Percentiles rank a stretch among this genome's conserved stretches.
Evolutionary conservation across 176 grass and related monocot species (phyloP).

Genomic region (Avena sativa): DNA sequence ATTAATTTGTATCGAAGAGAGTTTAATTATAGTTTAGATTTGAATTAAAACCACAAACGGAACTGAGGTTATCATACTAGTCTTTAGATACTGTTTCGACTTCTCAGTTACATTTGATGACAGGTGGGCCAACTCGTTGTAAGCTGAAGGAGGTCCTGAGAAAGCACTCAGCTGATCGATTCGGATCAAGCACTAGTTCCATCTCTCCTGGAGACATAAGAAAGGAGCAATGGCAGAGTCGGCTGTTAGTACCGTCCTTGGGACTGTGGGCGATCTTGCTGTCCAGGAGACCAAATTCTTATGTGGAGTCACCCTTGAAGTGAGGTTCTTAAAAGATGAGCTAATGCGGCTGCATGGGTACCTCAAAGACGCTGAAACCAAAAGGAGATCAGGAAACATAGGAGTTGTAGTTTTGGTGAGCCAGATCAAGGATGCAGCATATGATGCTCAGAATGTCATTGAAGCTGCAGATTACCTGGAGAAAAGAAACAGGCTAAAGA

Average conservation of each 20-base stretch:
- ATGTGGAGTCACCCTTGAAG: not conserved
- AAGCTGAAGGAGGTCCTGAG: too few relatives aligned
- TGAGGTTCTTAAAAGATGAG: not conserved
- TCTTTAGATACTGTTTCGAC: too few relatives aligned
- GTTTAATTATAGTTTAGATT: too few relatives aligned
- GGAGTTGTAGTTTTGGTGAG: not conserved
- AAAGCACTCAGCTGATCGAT: too few relatives aligned
- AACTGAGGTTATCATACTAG: too few relatives aligned
- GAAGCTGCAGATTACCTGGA: not conserved
- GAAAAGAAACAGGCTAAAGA: not conserved
- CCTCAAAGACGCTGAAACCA: not conserved
- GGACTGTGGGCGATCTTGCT: not conserved
- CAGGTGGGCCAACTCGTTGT: too few relatives aligned
- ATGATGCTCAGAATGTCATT: conserved; percentile 30
- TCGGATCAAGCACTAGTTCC: not conserved
- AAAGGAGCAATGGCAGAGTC: not conserved
- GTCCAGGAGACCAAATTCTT: not conserved
- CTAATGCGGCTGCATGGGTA: not conserved
- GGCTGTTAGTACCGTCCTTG: not conserved
- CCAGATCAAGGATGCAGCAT: conserved; percentile 21
- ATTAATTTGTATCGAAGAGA: too few relatives aligned
- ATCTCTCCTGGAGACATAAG: not conserved
- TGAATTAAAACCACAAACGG: too few relatives aligned
- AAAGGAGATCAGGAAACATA: not conserved
- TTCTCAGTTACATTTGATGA: too few relatives aligned